A percentile compares a stretch with the other conserved stretches of the same genome.
Conservation (phyloP, 1,284 basidiomycete species). For the Testicularia cyperi region DNA sequence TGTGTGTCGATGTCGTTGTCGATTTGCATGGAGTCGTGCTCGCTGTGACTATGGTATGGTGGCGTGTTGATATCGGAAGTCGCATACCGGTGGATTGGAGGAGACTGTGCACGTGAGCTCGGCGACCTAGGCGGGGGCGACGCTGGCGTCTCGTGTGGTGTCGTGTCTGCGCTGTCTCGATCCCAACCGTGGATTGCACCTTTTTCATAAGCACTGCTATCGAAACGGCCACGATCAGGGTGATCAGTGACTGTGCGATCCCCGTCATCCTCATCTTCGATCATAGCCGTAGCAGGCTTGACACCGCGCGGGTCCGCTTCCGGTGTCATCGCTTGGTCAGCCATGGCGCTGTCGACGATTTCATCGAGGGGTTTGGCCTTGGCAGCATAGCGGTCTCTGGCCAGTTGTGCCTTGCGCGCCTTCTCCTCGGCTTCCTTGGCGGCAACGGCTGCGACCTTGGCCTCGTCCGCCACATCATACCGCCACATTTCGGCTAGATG, state of each 20-base stretch:
- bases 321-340: too few species aligned
- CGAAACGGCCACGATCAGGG: too few species aligned
- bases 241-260: not conserved
- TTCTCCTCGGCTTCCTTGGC: slow-evolving; percentile 19
- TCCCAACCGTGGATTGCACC: too few species aligned
- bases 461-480: slow-evolving; percentile 46
- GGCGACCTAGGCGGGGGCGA: too few species aligned
- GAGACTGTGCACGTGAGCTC: slow-evolving; percentile 12
- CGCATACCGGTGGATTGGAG: slow-evolving; percentile 9
- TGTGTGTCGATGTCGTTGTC: too few species aligned
- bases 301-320: too few species aligned
- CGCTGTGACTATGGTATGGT: too few species aligned
- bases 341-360: too few species aligned
- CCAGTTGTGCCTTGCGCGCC: slow-evolving; percentile 9
- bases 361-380: too few species aligned
- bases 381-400: slow-evolving; percentile 16
- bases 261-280: not conserved
- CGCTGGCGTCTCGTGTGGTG: not conserved
- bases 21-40: too few species aligned
- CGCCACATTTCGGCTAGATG: slow-evolving; percentile 40
- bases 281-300: slow-evolving; percentile 1
- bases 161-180: not conserved
- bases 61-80: too few species aligned
- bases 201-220: too few species aligned
- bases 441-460: slow-evolving; percentile 8